Percentiles rank a stretch among this genome's conserved stretches.
Conservation (phyloP, 2,329 filamentous ascomycete genomes). For the Cyphellophora attinorum region DNA sequence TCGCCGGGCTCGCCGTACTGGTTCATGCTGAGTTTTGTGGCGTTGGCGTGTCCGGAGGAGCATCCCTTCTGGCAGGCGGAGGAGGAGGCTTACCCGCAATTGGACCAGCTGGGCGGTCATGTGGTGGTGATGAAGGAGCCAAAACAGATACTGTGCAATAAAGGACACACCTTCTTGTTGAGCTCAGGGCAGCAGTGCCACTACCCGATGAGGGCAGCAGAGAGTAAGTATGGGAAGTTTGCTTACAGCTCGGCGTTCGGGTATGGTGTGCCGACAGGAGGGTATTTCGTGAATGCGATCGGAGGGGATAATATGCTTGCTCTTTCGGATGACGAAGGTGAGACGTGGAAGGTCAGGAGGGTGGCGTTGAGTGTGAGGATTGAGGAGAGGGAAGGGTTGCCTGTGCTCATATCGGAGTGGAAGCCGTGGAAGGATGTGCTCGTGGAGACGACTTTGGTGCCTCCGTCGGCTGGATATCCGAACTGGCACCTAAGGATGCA, state of each 20-base stretch:
- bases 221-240: conserved; percentile 73
- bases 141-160: conserved; percentile 62
- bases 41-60: conserved; percentile 56
- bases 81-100: conserved; percentile 52
- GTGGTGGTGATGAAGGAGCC: conserved; percentile 56
- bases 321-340: conserved; percentile 65
- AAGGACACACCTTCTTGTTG: conserved; percentile 67
- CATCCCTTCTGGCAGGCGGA: conserved; percentile 67
- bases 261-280: conserved; percentile 67
- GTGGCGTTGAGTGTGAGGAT: conserved; percentile 56
- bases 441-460: conserved; percentile 56
- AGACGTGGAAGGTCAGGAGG: conserved; percentile 69
- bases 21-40: conserved; percentile 70
- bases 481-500: conserved; percentile 65
- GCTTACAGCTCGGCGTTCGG: conserved; percentile 67
- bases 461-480: conserved; percentile 47
- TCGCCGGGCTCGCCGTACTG: conserved; percentile 65
- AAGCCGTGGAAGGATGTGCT: conserved; percentile 60
- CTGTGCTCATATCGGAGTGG: conserved; percentile 61
- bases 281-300: conserved; percentile 67
- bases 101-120: conserved; percentile 48
- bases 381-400: conserved; percentile 42
- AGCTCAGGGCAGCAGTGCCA: conserved; percentile 72
- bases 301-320: conserved; percentile 67
- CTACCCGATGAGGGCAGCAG: conserved; percentile 71